Evolutionary conservation across 1,284 basidiomycete genomes (phyloP), one percentile per base, ranked within the genome.

Genomic region (Tranzscheliella williamsii): DNA sequence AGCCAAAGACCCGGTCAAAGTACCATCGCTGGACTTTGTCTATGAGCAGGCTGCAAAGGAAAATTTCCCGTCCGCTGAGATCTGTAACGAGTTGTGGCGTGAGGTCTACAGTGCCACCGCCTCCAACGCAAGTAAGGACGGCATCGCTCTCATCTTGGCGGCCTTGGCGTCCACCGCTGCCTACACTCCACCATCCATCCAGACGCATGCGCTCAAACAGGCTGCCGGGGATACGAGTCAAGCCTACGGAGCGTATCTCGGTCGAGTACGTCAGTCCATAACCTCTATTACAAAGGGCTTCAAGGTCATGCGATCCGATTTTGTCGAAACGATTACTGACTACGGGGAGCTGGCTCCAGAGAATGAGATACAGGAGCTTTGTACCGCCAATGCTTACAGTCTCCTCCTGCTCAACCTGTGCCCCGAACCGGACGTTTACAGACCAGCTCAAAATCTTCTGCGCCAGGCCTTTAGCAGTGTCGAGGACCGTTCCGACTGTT

Each of bases 401-500:
- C 51, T 73, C 17, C 39, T 70, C 30, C 41, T 56, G 7, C 56
- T 69, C 44, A 68, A 53, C 23, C 55, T 73, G 20, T 64, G 57
- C 20, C 67, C 72, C 3, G 67, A 69, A 17, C 42, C 46, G 2
- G 55, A 66, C 24, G 37, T 71, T 27, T 68, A 72, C 36, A 51
- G 53, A 9, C 53, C 64, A 9, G 68, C 70, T 15, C 65, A 67
- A 43, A 62, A 62, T 22, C 42, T 73, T 31, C 53, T 72, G 3
- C 58, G 72, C 13, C 50, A 66, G 24, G 63, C 70, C 9, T 73
- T 70, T 38, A 53, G 44, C 38, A 57, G 70, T 18, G 61, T 57
- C 17, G 60, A 62, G 31, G 49, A 50, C 21, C 51, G 72, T 29
- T 66, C 47, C 17, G 72, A 73, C 39, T 72, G 70, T 35, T 71